Base-by-base conservation (phyloP, 495 filamentous ascomycete genomes). In the Aspergillus bertholletiae region DNA sequence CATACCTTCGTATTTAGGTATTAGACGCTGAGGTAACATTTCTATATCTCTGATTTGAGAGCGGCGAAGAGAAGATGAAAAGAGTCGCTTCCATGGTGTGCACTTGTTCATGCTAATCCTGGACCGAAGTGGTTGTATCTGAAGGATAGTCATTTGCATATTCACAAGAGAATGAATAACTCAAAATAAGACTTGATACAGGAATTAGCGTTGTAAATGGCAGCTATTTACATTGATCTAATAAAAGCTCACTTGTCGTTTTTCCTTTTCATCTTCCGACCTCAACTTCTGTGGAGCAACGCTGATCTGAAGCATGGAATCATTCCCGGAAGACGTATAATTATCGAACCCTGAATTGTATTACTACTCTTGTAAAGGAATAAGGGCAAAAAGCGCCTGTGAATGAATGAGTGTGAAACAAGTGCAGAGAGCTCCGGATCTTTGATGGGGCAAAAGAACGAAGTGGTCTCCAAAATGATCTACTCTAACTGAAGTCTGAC, bases 1-100 rank as follows among this genome's bases (percentile, higher is more conserved):
- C 68, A 62, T 67, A 84, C 78, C 80, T 78, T 76, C 75, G 58
- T 79, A 83, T 56, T 66, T 72, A 17, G 80, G 80, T 44, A 72
- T 62, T 30, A 75, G 62, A 3, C 77, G 71, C 34, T 58, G 61
- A 7, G 76, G 62, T 28, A 82, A 68, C 20, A 62, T 65, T 15
- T 64, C 62, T 24, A 83, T 53, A 55, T 78, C 70, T 56, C 62
- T 66, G 28, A 81, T 76, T 58, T 80, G 72, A 27, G 56, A 55
- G 45, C 66, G 64, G 37, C 32, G 49, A 12, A 58, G 37, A 17
- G 77, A 75, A 11, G 57, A 63, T 9, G 77, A 81, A 55, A 82
- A 82, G 48, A 49, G 53, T 44, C 62, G 59, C 22, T 37, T 53
- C 53, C 48, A 57, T 48, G 28, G 18, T 11, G 46, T n/a, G 51